phyloP scores from a whole-genome alignment of 208 protist species.

The Trichomonas gallinae region DNA sequence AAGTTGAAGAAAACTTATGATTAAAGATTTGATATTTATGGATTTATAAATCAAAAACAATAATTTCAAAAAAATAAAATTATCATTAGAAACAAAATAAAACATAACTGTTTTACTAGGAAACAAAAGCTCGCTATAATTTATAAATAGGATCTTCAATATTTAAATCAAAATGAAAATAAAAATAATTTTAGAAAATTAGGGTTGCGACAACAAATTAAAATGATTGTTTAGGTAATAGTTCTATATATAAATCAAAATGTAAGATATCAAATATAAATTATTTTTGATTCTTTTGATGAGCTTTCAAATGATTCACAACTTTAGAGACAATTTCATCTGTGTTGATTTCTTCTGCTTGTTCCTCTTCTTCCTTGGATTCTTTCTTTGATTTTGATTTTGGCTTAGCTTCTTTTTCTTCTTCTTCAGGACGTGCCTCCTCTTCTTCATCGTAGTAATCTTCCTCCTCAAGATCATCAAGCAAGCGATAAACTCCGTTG shows the following conservation, averaged over 20 bases:
- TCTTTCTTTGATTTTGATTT: neutral
- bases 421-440: neutral
- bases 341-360: neutral
- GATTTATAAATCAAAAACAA: no score
- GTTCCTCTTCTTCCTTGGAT: neutral
- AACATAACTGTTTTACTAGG: no score
- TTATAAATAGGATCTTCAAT: no score
- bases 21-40: neutral
- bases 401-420: neutral
- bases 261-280: no score
- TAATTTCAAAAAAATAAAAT: no score
- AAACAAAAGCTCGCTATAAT: no score
- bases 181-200: no score
- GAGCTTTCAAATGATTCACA: neutral
- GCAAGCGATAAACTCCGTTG: neutral
- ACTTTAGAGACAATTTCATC: neutral
- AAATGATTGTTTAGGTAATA: no score
- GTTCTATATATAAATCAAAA: no score
- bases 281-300: neutral
- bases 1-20: neutral
- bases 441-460: neutral
- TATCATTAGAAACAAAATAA: no score
- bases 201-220: no score
- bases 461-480: neutral
- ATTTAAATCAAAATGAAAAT: no score